Evolutionary conservation across 257 asterid genomes (phyloP), one percentile per base, ranked within the genome.

Genomic region (Anisodus tanguticus): DNA sequence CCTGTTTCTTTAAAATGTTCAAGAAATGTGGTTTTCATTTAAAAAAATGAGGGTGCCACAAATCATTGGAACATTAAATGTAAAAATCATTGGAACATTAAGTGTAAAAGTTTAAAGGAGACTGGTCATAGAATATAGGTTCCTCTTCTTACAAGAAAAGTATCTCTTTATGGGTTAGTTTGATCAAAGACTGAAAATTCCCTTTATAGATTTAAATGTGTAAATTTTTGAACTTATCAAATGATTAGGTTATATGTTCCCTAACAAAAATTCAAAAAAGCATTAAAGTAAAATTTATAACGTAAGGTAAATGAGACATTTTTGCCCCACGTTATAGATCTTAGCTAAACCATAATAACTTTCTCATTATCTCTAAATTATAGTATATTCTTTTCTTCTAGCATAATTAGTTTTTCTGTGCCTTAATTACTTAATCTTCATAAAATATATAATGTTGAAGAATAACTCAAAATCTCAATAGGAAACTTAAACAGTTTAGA

Each of bases 71-170:
- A 83, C 87, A 89, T 90, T 80, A 91, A 88, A 84, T 84, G 84
- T 55, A 31, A 31, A 31, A 31, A 31, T 31, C 35, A 31, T 31
- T 31, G 35, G 35, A 31, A 31, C 35, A 31, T 31, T 31, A 31
- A 31, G 35, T 31, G 35, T 31, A 63, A 87, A 87, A 89, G 88
- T 78, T 85, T 39, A 84, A 80, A 81, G 57, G 69, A 60, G 31
- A 58, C 76, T 62, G 57, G 84, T 80, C 79, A 85, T 72, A 49
- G 79, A 80, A 54, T 80, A 9, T 83, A 19, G 94, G 66, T 93
- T 90, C 89, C 94, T 89, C 97, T 90, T 79, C 88, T 90, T 86
- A 82, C 93, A 93, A 93, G 97, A 88, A 93, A 93, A 91, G 97
- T 84, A 92, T 90, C 88, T 35, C 86, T 86, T 85, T 70, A 58